Evolutionary conservation across 345 rosid species (phyloP).

Genomic region (Mallotus nudiflorus): DNA sequence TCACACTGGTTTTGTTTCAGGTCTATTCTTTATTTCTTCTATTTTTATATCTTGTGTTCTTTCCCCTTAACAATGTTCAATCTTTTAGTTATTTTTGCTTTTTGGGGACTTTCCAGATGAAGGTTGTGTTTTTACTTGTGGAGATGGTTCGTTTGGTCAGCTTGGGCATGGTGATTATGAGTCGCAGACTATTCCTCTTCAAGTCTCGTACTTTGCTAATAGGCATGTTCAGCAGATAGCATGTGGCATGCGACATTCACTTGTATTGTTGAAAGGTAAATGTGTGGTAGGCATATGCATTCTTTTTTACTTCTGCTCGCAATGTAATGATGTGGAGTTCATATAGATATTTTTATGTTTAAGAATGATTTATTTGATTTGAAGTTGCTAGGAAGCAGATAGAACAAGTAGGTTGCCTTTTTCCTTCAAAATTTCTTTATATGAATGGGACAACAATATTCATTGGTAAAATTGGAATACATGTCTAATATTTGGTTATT

Average conservation of each 20-base stretch:
- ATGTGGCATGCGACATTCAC: slow-evolving; percentile 94
- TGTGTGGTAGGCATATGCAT: not conserved
- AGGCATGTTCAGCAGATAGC: slow-evolving; percentile 61
- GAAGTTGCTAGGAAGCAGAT: no score
- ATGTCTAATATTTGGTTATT: slow-evolving; percentile 13
- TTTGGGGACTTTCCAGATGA: slow-evolving; percentile 34
- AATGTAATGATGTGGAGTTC: no score
- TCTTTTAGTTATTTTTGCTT: not conserved
- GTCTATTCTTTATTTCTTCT: slow-evolving; percentile 27
- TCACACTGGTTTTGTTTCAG: slow-evolving; percentile 86
- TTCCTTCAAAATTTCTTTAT: not conserved
- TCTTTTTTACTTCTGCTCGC: not conserved
- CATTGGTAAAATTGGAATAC: not conserved
- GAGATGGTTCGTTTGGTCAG: slow-evolving; percentile 94
- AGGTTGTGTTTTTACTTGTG: slow-evolving; percentile 72
- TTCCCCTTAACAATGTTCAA: not conserved
- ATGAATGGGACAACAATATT: not conserved
- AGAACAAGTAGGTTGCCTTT: no score
- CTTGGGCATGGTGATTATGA: slow-evolving; percentile 83
- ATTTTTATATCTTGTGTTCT: not conserved
- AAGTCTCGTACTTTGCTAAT: slow-evolving; percentile 59
- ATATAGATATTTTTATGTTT: no score
- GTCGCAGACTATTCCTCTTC: slow-evolving; percentile 50
- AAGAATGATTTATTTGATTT: no score
- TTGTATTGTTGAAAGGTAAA: slow-evolving; percentile 74